These are phyloP conservation scores for Paecilomyces dactylethromorphus DNA, from an alignment of 2,329 filamentous ascomycete genomes.

Conservation along the genomic window DNA sequence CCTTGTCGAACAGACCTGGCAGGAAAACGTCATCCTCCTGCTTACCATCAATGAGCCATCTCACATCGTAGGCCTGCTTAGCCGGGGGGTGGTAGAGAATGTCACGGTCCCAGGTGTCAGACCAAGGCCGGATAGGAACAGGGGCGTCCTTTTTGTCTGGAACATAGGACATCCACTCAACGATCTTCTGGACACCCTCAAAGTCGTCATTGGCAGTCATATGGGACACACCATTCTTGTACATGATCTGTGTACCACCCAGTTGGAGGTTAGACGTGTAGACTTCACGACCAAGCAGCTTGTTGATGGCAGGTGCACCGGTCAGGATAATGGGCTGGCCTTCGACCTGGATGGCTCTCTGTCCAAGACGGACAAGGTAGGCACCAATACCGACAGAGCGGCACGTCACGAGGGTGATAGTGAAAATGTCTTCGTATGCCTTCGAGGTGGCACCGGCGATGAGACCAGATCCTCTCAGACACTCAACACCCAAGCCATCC, in stretches of 20 bases:
- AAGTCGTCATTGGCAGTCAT: constrained; percentile 98
- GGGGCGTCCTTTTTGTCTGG: constrained; percentile 92
- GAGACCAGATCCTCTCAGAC: constrained; percentile 90
- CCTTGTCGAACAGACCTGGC: constrained; percentile 89
- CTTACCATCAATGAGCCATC: constrained; percentile 87
- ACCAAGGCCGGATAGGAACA: constrained; percentile 80
- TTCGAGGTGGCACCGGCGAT: constrained; percentile 96
- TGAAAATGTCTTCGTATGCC: constrained; percentile 99
- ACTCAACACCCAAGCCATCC: constrained; percentile 96
- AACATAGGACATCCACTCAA: constrained; percentile 96
- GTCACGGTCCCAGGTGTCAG: constrained; percentile 89
- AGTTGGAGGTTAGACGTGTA: constrained; percentile 99
- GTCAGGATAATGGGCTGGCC: constrained; percentile 98
- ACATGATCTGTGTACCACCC: constrained; percentile 99
- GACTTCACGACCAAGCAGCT: constrained; percentile 92
- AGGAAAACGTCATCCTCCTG: constrained; percentile 78
- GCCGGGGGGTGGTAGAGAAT: constrained; percentile 71
- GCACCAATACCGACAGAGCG: constrained; percentile 98
- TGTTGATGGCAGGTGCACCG: constrained; percentile 95
- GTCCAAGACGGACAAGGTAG: constrained; percentile 94
- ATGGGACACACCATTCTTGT: constrained; percentile 98
- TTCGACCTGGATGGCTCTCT: constrained; percentile 97
- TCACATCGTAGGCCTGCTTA: constrained; percentile 84
- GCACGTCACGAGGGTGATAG: constrained; percentile 93
- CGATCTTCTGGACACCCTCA: constrained; percentile 93